These are phyloP conservation scores for Fraxinus cuspidata DNA, from an alignment of 257 asterid species.

Conservation along the genomic window DNA sequence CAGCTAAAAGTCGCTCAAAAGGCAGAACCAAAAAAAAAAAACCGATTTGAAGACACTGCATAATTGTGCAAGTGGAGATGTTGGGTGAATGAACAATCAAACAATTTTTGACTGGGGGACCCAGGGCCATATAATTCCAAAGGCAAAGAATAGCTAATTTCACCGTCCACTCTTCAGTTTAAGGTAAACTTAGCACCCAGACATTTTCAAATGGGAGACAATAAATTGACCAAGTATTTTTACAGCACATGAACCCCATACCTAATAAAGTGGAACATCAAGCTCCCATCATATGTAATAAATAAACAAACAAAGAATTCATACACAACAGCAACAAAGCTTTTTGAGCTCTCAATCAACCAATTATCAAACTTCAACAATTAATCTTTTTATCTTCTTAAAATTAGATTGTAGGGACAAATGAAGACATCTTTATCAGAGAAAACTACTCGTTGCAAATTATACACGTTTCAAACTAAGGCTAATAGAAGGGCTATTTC, in stretches of 20 bases:
- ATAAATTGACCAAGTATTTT: not conserved
- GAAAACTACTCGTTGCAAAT: not conserved
- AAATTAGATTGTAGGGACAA: not conserved
- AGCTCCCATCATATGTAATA: not conserved
- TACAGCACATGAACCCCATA: not conserved
- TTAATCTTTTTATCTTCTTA: not conserved
- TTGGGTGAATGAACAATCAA: not conserved
- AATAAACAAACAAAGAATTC: not conserved
- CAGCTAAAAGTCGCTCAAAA: not conserved
- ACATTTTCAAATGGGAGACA: not conserved
- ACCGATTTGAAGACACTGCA: not conserved
- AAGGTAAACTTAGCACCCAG: not conserved
- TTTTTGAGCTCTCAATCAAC: not conserved
- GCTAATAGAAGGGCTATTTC: not conserved
- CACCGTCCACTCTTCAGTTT: not conserved
- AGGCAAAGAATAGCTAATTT: not conserved
- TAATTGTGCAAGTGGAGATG: not conserved
- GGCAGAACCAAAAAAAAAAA: not conserved
- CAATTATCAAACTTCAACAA: not conserved
- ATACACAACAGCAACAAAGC: not conserved
- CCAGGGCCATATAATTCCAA: slow-evolving; percentile 15
- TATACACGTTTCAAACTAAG: not conserved
- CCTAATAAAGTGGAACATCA: slow-evolving; percentile 12
- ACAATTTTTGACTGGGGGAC: slow-evolving; percentile 2
- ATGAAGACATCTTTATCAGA: not conserved